phyloP scores from a whole-genome alignment of 306 rosid genomes.

The Oemleria cerasiformis region DNA sequence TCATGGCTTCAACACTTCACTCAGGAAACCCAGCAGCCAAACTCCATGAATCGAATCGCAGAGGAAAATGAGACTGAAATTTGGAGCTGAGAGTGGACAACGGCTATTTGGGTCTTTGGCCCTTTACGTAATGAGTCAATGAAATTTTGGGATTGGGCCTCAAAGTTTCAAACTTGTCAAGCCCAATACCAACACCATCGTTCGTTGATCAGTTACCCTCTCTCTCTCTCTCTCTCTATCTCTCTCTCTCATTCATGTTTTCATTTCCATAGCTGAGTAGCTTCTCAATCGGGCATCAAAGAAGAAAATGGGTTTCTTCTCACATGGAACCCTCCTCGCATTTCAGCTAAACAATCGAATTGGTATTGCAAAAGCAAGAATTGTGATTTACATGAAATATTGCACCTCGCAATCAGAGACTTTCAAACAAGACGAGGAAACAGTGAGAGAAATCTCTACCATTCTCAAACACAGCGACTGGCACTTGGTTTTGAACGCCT shows the following conservation, averaged over 20 bases:
- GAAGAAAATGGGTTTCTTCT: conserved; percentile 16
- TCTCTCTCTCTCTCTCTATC: background rate
- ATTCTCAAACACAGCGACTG: conserved; percentile 38
- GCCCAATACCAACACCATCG: background rate
- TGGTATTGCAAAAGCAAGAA: conserved; percentile 5
- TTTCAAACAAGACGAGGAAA: conserved; percentile 12
- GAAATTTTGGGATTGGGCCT: background rate
- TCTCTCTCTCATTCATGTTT: background rate
- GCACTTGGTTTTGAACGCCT: conserved; percentile 27
- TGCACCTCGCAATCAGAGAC: conserved; percentile 25
- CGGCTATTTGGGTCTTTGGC: background rate
- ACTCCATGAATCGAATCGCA: background rate
- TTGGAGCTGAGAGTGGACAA: background rate
- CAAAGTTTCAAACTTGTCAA: conserved; percentile 2
- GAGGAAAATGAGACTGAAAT: background rate
- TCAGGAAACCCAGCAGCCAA: background rate
- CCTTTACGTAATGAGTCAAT: background rate
- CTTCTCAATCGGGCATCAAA: background rate
- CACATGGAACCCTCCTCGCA: conserved; percentile 4
- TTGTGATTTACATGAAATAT: background rate
- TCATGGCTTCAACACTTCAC: conserved; percentile 19
- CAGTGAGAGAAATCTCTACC: conserved; percentile 37
- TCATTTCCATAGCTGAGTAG: background rate
- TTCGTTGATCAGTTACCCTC: background rate
- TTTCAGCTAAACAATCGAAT: conserved; percentile 6